Percentiles rank a stretch among this genome's conserved stretches.
These are phyloP conservation scores for Hymenotorrendiella dingleyae DNA, from an alignment of 2,329 filamentous ascomycete species.

Conservation along the genomic window DNA sequence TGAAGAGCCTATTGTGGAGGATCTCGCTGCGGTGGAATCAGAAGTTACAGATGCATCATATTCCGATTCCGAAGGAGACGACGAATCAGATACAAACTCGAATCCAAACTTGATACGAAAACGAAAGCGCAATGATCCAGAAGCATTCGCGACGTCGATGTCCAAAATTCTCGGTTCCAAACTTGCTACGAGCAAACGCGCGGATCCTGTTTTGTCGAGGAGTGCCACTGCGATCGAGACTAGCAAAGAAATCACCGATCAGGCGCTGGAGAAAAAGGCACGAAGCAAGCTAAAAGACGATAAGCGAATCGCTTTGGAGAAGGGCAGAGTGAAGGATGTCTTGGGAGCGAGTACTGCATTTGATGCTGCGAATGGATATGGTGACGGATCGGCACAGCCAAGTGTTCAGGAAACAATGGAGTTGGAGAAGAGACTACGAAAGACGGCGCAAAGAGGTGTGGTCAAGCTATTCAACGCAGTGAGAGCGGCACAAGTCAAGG, in stretches of 20 bases:
- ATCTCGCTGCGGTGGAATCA: slow-evolving; percentile 27
- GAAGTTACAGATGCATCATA: slow-evolving; percentile 35
- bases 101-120: slow-evolving; percentile 41
- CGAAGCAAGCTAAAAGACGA: slow-evolving; percentile 73
- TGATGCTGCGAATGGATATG: slow-evolving; percentile 40
- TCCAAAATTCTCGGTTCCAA: slow-evolving; percentile 90
- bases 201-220: slow-evolving; percentile 86
- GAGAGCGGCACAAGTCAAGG: slow-evolving; percentile 84
- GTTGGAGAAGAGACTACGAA: slow-evolving; percentile 73
- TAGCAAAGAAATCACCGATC: slow-evolving; percentile 66
- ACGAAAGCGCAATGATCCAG: slow-evolving; percentile 86
- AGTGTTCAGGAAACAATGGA: slow-evolving; percentile 55
- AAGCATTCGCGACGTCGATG: slow-evolving; percentile 86
- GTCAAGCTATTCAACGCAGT: slow-evolving; percentile 97
- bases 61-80: slow-evolving; percentile 27
- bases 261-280: slow-evolving; percentile 76
- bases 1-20: slow-evolving; percentile 14
- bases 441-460: slow-evolving; percentile 88
- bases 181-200: slow-evolving; percentile 71
- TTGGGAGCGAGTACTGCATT: slow-evolving; percentile 53
- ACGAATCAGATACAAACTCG: slow-evolving; percentile 35
- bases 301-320: slow-evolving; percentile 72
- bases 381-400: slow-evolving; percentile 32
- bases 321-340: slow-evolving; percentile 83
- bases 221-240: slow-evolving; percentile 69